Base-by-base conservation (phyloP, 2,329 filamentous ascomycete genomes). In the Cladosporium sp. region DNA sequence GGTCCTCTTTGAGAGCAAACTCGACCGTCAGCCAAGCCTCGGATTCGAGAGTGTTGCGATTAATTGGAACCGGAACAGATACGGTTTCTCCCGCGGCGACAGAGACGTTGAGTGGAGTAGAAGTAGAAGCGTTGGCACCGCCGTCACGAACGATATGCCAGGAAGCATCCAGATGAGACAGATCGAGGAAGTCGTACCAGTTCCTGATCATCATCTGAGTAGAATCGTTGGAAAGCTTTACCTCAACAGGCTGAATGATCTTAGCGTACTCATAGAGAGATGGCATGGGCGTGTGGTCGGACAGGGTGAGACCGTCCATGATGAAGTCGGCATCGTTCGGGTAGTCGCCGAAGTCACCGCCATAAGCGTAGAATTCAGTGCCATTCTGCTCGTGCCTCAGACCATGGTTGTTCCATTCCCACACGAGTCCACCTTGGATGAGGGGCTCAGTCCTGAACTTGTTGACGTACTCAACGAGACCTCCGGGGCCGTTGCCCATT, bases 401-500 rank as follows among this genome's bases (percentile, higher is more conserved):
- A 11, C 70, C 70, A 38, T 72, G 70, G 43, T 72, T 72, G 7
- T 70, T 69, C 69, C 69, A 72, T 43, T 72, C 70, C 70, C 70
- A 72, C 1, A 69, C 65, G 57, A 71, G 68, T 0, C 84, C 84
- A 9, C 84, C 84, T 59, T 86, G 83, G 0, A 87, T 73, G 2
- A 78, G 76, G 0, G 77, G 76, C 54, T 84, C 70, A 16, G 73
- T 74, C 14, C 77, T 76, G 67, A 87, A 88, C 0, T 77, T 74
- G 34, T 81, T 72, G 44, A 84, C 75, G 55, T 88, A 88, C 18
- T 48, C 51, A 9, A 43, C 4, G 11, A 57, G 38, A 22, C 78
- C 79, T 2, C 85, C 85, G 0, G 85, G 85, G 0, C 83, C 84
- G 59, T 87, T 88, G 8, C 85, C 85, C 84, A 88, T 87, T 1